phyloP scores from a whole-genome alignment of 1,284 basidiomycete species.

The Sanghuangporus sanghuang region DNA sequence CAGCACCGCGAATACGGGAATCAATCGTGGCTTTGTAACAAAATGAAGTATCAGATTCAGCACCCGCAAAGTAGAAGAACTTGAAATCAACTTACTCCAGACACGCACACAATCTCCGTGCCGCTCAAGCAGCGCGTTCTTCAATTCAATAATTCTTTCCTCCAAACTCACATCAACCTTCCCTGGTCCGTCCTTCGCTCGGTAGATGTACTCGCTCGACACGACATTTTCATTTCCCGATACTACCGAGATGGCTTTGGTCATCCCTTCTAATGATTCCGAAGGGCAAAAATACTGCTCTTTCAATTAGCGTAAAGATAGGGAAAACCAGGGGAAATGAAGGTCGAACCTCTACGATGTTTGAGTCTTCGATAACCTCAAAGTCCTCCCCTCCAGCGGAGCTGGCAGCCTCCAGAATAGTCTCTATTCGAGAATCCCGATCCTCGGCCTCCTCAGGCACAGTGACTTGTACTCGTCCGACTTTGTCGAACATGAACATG shows the following conservation, averaged over 20 bases:
- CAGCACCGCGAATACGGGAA: constrained; percentile 5
- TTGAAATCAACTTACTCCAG: constrained; percentile 40
- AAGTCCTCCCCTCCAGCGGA: constrained; percentile 40
- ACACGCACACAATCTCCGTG: constrained; percentile 61
- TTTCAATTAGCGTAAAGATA: background rate
- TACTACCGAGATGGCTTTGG: constrained; percentile 24
- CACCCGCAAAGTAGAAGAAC: background rate
- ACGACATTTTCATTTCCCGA: constrained; percentile 31
- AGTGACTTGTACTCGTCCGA: constrained; percentile 58
- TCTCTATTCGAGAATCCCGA: constrained; percentile 25
- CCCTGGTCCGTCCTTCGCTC: constrained; percentile 36
- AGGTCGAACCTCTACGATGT: constrained; percentile 31
- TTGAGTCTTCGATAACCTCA: constrained; percentile 37
- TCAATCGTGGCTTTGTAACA: constrained; percentile 11
- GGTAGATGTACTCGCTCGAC: constrained; percentile 53
- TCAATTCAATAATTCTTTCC: constrained; percentile 40
- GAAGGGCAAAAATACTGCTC: constrained; percentile 16
- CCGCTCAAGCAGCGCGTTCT: constrained; percentile 49
- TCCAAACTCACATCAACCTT: constrained; percentile 33
- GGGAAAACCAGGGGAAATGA: background rate
- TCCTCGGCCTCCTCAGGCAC: constrained; percentile 29
- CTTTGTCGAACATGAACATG: constrained; percentile 70
- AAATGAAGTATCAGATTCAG: background rate
- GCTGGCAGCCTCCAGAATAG: constrained; percentile 30
- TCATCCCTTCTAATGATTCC: constrained; percentile 18